These are phyloP conservation scores for Fusarium nodosum DNA, from an alignment of 2,329 filamentous ascomycete genomes.

Conservation along the genomic window DNA sequence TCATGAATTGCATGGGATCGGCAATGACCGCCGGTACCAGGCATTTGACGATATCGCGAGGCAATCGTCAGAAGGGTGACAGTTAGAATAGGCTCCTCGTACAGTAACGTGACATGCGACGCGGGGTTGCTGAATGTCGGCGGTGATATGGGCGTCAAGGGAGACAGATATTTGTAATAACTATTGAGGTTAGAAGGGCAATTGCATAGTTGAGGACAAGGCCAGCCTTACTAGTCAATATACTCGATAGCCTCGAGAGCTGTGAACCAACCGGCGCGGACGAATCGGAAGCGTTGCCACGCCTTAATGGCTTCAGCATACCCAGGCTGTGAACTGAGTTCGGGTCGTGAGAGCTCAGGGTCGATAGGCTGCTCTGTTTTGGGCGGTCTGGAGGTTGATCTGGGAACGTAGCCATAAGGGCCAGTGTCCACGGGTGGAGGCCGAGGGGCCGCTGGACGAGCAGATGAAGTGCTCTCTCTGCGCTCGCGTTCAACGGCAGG, in stretches of 20 bases:
- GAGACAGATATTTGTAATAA: conserved; percentile 92
- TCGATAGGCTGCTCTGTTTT: conserved; percentile 60
- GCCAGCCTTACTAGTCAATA: conserved; percentile 80
- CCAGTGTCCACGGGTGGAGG: conserved; percentile 38
- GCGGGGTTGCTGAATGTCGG: conserved; percentile 89
- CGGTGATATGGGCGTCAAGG: conserved; percentile 92
- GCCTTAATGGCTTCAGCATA: conserved; percentile 81
- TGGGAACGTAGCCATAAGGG: conserved; percentile 39
- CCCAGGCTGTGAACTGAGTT: conserved; percentile 64
- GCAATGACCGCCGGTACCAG: conserved; percentile 83
- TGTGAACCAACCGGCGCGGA: conserved; percentile 97
- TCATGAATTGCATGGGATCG: conserved; percentile 94
- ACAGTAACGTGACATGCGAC: conserved; percentile 83
- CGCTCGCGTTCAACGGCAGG: conserved; percentile 46
- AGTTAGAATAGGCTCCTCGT: conserved; percentile 91
- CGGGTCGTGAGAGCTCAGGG: conserved; percentile 60
- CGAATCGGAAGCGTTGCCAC: conserved; percentile 94
- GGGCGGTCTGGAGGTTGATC: conserved; percentile 28
- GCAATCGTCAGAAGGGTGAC: conserved; percentile 93
- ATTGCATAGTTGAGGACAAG: background rate
- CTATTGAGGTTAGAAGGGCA: conserved; percentile 57
- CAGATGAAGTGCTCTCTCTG: conserved; percentile 40
- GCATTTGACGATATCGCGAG: conserved; percentile 85
- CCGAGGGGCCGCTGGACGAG: conserved; percentile 33
- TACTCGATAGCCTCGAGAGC: conserved; percentile 93